These are phyloP conservation scores for Wickerhamomyces mucosus DNA, from an alignment of 805 yeast genomes.

Conservation along the genomic window DNA sequence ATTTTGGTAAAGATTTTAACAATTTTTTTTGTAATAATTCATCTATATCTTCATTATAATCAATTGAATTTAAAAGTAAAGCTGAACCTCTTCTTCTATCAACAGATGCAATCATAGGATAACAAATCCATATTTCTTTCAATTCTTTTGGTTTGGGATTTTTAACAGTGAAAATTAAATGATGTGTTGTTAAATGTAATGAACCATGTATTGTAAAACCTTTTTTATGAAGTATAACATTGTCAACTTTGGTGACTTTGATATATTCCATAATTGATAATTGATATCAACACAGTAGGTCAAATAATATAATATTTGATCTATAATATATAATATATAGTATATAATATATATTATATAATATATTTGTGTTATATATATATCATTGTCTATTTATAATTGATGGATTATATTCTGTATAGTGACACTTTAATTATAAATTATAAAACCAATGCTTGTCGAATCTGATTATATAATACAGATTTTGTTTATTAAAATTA, in stretches of 20 bases:
- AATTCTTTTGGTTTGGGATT: slow-evolving; percentile 11
- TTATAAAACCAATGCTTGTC: too few species aligned
- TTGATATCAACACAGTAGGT: neutral
- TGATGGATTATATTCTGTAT: too few species aligned
- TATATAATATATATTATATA: too few species aligned
- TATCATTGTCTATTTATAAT: too few species aligned
- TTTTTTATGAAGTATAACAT: slow-evolving; percentile 46
- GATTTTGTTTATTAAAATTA: too few species aligned
- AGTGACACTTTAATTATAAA: too few species aligned
- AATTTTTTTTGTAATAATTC: slow-evolving; percentile 2
- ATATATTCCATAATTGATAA: slow-evolving; percentile 14
- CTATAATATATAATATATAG: too few species aligned
- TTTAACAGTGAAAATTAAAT: slow-evolving; percentile 47
- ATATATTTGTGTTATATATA: too few species aligned
- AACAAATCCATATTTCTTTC: slow-evolving; percentile 84
- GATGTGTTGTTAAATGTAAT: slow-evolving; percentile 66
- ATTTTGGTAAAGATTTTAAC: slow-evolving; percentile 11
- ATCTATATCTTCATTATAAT: neutral
- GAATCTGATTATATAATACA: too few species aligned
- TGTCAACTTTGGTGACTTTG: slow-evolving; percentile 28
- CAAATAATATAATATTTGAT: neutral
- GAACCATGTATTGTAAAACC: slow-evolving; percentile 50
- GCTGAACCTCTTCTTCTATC: slow-evolving; percentile 42
- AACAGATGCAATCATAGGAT: slow-evolving; percentile 61
- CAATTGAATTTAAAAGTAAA: slow-evolving; percentile 8